Base-by-base conservation (phyloP, 2,329 filamentous ascomycete species). In the Dactylonectria estremocensis region DNA sequence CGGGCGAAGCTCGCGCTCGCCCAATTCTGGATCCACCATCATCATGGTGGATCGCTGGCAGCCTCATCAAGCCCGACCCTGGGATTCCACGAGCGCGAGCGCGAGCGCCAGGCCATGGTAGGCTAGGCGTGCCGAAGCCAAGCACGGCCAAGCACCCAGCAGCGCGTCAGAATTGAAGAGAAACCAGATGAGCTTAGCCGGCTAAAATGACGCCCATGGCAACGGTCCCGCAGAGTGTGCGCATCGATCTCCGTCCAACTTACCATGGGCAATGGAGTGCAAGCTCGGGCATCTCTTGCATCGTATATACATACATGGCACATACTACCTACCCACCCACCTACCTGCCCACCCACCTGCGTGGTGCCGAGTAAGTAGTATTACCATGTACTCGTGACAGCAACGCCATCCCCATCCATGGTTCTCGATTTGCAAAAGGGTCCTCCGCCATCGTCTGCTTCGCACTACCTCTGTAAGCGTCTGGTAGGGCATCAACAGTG, bases 61-160 rank as follows among this genome's bases (percentile, higher is more conserved):
- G 67, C 67, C 61, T 65, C 61, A 64, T 61, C 57, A 61, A 49
- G 49, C 35, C 55, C 37, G 53, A 49, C 58, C 68, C 58, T 58
- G 45, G 61, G 54, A 52, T 46, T 20, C 35, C 48, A 54, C 55
- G 55, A 55, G 33, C 59, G 56, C 69, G 69, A 61, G 52, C 53
- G 64, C 33, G 62, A 43, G 69, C 58, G 53, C 68, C 68, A 70
- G 57, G 48, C 60, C 66, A 70, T 53, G 18, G 65, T 53, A 70
- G 59, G 55, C 65, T 68, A 71, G 71, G 68, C 56, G 59, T 75
- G 66, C 71, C 64, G 68, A 74, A 66, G 58, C 67, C 67, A 74
- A 64, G 67, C 46, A 56, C 54, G 48, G n/a, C 18, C 24, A 33
- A 69, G 66, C 52, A 58, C 58, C 43, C 62, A 70, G n/a, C 50